Evolutionary conservation across 2,329 filamentous ascomycete species (phyloP), one percentile per base, ranked within the genome.

Genomic region (Colletotrichum sansevieriae): DNA sequence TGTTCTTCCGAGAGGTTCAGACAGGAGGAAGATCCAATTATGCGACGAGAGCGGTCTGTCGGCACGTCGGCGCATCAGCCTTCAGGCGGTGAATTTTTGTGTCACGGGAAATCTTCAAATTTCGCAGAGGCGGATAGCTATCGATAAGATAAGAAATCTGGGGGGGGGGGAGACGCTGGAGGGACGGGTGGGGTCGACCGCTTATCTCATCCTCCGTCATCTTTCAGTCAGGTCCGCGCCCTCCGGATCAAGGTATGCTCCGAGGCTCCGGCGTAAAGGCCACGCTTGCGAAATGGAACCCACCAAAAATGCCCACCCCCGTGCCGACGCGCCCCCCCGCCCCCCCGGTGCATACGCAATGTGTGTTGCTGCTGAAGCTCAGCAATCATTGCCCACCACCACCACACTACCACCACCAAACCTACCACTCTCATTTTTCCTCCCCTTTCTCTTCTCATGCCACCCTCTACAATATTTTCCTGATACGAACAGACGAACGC

Each of bases 211-310:
- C 7, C n/a, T 4, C 46, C 12, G 22, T 52, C 29, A 7, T 43
- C 15, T 43, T 43, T 4, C 22, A 22, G 18, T 18, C 1, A 1
- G 18, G 18, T 18, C 29, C 29, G 29, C 29, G 8, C 29, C 15
- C 7, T 3, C 11, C 62, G 63, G 66, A 66, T 69, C 49, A 66
- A 37, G 55, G 12, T 6, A 60, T 41, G 39, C 18, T n/a, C 56
- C 55, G 66, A 61, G 41, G 2, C 22, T 37, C 65, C 65, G 61
- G 66, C 62, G 66, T 62, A 69, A 66, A 69, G 66, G 66, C 66
- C 66, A 69, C 66, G 66, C 66, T 66, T 65, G 41, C 62, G 54
- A 58, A 65, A 64, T 61, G 46, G 56, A 33, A 49, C 56, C 43
- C 56, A 59, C 56, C 25, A 20, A 46, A 47, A 20, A 20, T 12